Evolutionary conservation across 768 basidiomycete genomes (phyloP).

Genomic region (Phylloporus rhodoxanthus): DNA sequence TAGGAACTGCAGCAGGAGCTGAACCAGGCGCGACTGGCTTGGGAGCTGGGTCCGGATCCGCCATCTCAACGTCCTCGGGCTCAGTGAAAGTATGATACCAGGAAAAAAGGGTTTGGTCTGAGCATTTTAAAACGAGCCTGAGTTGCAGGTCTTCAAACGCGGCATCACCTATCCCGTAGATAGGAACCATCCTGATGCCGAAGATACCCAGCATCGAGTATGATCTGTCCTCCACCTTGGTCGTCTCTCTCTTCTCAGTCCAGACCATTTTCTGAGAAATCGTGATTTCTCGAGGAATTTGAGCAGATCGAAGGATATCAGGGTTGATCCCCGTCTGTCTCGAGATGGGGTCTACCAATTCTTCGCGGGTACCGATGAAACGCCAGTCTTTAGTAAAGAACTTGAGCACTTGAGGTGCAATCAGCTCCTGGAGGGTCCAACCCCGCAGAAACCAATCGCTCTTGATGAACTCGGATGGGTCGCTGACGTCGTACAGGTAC

Average conservation of each 20-base stretch:
- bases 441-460: slow-evolving; percentile 31
- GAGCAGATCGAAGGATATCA: slow-evolving; percentile 11
- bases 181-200: slow-evolving; percentile 12
- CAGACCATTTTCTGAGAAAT: slow-evolving; percentile 27
- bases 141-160: slow-evolving; percentile 25
- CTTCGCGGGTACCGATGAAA: slow-evolving; percentile 12
- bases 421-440: slow-evolving; percentile 29
- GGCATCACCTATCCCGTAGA: slow-evolving; percentile 22
- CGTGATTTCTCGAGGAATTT: slow-evolving; percentile 8
- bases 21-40: not conserved
- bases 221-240: slow-evolving; percentile 23
- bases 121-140: slow-evolving; percentile 15
- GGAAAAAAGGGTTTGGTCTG: slow-evolving; percentile 26
- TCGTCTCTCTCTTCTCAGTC: slow-evolving; percentile 23
- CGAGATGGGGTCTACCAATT: slow-evolving; percentile 10
- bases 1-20: not conserved
- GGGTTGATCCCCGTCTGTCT: slow-evolving; percentile 12
- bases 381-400: slow-evolving; percentile 28
- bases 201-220: slow-evolving; percentile 30
- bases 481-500: slow-evolving; percentile 24
- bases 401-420: slow-evolving; percentile 23
- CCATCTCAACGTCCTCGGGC: slow-evolving; percentile 12
- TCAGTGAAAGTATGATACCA: slow-evolving; percentile 14
- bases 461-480: slow-evolving; percentile 9
- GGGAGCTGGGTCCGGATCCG: not conserved